phyloP scores from a whole-genome alignment of 1,284 basidiomycete species.

The Lignosus rhinocerotis region DNA sequence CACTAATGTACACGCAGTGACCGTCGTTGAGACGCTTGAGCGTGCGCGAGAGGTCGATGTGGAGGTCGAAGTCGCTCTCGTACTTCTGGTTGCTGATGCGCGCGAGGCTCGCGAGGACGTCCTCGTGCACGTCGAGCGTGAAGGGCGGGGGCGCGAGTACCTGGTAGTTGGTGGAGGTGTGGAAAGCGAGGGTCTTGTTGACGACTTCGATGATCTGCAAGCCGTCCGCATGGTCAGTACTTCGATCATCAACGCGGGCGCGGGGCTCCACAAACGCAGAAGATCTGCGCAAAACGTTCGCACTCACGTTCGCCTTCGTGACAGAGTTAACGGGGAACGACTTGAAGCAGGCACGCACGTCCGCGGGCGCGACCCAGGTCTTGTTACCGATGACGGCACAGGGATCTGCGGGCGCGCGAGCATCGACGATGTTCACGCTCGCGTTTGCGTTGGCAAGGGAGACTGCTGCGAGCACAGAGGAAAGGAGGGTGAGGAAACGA shows the following conservation, averaged over 20 bases:
- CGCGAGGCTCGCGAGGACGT: constrained; percentile 50
- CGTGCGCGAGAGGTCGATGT: constrained; percentile 52
- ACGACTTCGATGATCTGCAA: constrained; percentile 51
- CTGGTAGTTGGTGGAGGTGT: constrained; percentile 61
- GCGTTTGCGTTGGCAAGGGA: constrained; percentile 9
- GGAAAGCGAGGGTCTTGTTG: constrained; percentile 59
- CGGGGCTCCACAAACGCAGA: neutral
- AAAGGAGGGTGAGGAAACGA: constrained; percentile 17
- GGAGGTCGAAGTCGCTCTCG: constrained; percentile 52
- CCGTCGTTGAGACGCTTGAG: constrained; percentile 60
- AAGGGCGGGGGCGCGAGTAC: constrained; percentile 54
- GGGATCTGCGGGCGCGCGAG: constrained; percentile 37
- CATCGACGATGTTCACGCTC: constrained; percentile 2
- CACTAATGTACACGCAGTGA: constrained; percentile 56
- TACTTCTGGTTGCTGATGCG: constrained; percentile 47
- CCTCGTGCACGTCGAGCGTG: constrained; percentile 55
- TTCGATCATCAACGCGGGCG: neutral
- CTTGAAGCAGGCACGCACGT: constrained; percentile 51
- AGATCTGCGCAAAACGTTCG: neutral
- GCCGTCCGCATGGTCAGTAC: constrained; percentile 4
- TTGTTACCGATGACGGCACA: constrained; percentile 51
- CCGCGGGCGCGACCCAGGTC: constrained; percentile 52
- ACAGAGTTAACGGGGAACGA: constrained; percentile 45
- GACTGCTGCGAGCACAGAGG: constrained; percentile 10
- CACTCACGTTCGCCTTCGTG: constrained; percentile 48